Conservation (phyloP, 495 filamentous ascomycete species). For the Neurospora tetrasperma region DNA sequence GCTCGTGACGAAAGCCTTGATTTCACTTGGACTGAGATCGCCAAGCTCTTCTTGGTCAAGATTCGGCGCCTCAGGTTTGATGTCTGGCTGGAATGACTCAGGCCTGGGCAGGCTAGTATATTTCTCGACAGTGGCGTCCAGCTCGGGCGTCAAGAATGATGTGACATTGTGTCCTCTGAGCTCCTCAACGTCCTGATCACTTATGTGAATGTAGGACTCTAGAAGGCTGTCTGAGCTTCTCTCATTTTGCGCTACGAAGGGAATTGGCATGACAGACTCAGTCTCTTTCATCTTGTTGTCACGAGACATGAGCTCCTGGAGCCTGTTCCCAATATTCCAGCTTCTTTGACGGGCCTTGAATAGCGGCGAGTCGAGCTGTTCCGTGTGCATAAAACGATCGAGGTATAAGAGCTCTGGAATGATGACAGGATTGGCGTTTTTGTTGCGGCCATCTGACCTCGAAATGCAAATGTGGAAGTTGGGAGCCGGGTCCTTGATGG, state of each 20-base stretch:
- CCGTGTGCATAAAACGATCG: slow-evolving; percentile 74
- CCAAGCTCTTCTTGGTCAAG: not conserved
- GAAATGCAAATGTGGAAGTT: slow-evolving; percentile 84
- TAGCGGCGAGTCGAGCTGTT: slow-evolving; percentile 43
- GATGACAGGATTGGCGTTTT: slow-evolving; percentile 67
- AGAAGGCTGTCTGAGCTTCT: not conserved
- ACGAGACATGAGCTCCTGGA: slow-evolving; percentile 45
- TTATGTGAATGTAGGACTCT: not conserved
- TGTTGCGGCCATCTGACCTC: slow-evolving; percentile 62
- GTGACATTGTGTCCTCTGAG: not conserved
- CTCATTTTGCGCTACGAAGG: not conserved
- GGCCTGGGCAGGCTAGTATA: not conserved
- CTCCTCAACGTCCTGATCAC: not conserved
- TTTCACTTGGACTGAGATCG: not conserved
- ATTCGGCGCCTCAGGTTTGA: not conserved
- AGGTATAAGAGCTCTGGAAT: slow-evolving; percentile 72
- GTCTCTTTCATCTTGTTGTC: not conserved
- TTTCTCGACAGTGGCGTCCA: not conserved
- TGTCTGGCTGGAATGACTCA: not conserved
- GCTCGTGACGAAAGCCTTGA: not conserved
- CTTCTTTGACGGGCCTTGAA: slow-evolving; percentile 50
- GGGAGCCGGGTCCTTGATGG: slow-evolving; percentile 68
- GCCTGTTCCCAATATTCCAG: slow-evolving; percentile 64
- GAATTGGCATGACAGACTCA: not conserved
- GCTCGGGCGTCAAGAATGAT: not conserved